Evolutionary conservation across 345 rosid species (phyloP).

Genomic region (Eucalyptus dawsonii): DNA sequence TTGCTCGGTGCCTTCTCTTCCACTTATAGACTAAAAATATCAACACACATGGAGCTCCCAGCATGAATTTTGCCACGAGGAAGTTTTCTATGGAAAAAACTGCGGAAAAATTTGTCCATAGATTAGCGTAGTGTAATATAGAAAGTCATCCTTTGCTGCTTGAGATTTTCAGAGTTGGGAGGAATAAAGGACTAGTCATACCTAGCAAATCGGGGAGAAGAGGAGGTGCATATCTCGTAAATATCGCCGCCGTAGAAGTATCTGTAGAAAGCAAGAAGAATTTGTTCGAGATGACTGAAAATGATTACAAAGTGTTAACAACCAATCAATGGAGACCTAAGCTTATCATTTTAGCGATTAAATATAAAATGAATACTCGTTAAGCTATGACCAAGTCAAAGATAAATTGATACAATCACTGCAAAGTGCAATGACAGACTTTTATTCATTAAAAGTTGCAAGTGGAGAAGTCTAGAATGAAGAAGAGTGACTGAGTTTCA

Average conservation of each 20-base stretch:
- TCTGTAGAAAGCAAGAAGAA: no score
- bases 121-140: not conserved
- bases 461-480: not conserved
- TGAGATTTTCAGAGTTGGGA: not conserved
- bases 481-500: not conserved
- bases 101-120: not conserved
- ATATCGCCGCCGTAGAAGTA: no score
- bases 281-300: no score
- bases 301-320: not conserved
- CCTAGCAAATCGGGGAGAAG: accelerated
- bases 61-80: no score
- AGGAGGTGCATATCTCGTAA: no score
- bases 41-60: not conserved
- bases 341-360: not conserved
- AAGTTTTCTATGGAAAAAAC: not conserved
- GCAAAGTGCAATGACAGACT: not conserved
- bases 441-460: not conserved
- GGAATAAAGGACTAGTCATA: not conserved
- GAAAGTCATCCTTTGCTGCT: no score
- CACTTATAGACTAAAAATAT: no score
- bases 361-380: not conserved
- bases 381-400: not conserved
- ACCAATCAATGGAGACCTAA: not conserved
- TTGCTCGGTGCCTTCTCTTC: no score
- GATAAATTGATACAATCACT: not conserved